Conservation (phyloP, 1,139 yeast species). For the Suhomyces kunorum region DNA sequence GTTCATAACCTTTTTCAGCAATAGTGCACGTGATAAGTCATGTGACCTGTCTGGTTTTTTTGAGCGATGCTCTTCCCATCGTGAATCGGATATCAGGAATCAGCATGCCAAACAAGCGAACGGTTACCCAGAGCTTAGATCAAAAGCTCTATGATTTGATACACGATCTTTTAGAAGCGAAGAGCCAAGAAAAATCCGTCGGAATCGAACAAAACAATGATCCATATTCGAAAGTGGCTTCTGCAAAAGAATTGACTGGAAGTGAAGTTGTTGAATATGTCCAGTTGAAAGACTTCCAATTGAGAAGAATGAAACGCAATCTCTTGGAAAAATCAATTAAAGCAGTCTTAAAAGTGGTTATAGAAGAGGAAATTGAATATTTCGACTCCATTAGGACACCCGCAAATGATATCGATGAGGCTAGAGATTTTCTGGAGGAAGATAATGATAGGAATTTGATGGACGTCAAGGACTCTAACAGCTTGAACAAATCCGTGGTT, state of each 20-base stretch:
- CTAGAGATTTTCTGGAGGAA: slow-evolving; percentile 26
- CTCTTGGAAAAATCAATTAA: slow-evolving; percentile 59
- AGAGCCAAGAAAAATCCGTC: slow-evolving; percentile 37
- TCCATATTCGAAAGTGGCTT: slow-evolving; percentile 47
- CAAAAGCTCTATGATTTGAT: slow-evolving; percentile 52
- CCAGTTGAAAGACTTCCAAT: slow-evolving; percentile 59
- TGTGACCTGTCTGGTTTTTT: neutral
- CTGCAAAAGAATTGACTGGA: slow-evolving; percentile 58
- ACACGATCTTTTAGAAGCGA: slow-evolving; percentile 52
- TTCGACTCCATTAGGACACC: slow-evolving; percentile 29
- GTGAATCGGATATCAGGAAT: neutral
- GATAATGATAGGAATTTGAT: slow-evolving; percentile 54
- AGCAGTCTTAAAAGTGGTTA: slow-evolving; percentile 48
- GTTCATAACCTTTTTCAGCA: no score
- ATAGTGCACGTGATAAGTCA: no score
- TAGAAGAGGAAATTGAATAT: slow-evolving; percentile 45
- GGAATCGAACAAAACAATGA: slow-evolving; percentile 24
- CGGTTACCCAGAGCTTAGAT: slow-evolving; percentile 42
- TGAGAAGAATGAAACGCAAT: slow-evolving; percentile 65
- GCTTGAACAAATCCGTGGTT: slow-evolving; percentile 74
- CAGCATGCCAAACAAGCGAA: slow-evolving; percentile 19
- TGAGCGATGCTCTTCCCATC: slow-evolving; percentile 7
- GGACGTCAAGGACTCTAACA: slow-evolving; percentile 60
- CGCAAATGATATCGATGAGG: slow-evolving; percentile 15
- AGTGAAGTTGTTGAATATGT: slow-evolving; percentile 56